phyloP scores from a whole-genome alignment of 148 eudicot species.

The Amaranthus palmeri region DNA sequence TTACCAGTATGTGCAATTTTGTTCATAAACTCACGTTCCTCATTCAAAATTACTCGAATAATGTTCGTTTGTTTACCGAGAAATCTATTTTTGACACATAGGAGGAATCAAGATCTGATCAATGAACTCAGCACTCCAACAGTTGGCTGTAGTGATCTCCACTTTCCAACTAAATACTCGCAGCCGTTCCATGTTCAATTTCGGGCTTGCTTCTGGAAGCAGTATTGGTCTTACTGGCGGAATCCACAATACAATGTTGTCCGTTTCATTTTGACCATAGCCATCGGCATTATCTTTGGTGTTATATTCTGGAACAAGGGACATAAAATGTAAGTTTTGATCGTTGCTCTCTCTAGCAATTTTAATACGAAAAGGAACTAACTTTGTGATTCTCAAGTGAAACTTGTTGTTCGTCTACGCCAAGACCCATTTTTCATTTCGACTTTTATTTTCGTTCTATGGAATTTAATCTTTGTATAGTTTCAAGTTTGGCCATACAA shows the following conservation, averaged over 20 bases:
- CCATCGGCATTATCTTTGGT: conserved; percentile 34
- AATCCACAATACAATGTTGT: conserved; percentile 42
- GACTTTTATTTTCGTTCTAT: too few species aligned
- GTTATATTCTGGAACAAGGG: conserved; percentile 45
- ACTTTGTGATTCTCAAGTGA: not conserved
- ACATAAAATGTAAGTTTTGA: conserved; percentile 28
- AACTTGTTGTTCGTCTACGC: too few species aligned
- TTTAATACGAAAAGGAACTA: not conserved
- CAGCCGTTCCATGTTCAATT: conserved; percentile 34
- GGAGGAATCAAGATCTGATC: conserved; percentile 26
- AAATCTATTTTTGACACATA: not conserved
- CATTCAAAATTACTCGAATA: not conserved
- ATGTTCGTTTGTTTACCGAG: not conserved
- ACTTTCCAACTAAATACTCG: conserved; percentile 39
- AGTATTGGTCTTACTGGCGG: conserved; percentile 53
- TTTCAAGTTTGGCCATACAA: too few species aligned
- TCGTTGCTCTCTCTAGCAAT: not conserved
- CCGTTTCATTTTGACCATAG: conserved; percentile 25
- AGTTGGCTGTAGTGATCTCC: conserved; percentile 29
- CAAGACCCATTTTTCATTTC: too few species aligned
- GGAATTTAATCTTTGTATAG: too few species aligned
- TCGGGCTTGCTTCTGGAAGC: conserved; percentile 59
- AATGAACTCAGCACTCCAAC: conserved; percentile 27
- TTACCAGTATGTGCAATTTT: conserved; percentile 27
- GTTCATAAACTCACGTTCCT: not conserved